Conservation (phyloP, 2,329 filamentous ascomycete genomes). For the Talaromyces marneffei region DNA sequence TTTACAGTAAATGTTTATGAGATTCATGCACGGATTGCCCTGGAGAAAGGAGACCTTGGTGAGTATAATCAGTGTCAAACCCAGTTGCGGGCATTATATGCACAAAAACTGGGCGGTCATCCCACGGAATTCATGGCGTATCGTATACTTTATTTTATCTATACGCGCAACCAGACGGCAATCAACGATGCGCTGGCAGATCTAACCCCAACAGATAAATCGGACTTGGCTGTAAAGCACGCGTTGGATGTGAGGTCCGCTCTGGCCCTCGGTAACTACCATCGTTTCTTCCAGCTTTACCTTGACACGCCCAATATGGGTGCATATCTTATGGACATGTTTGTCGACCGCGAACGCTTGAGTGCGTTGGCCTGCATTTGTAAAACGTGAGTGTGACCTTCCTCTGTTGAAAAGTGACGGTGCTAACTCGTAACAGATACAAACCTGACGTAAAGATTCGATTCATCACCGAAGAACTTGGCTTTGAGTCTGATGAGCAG, state of each 20-base stretch:
- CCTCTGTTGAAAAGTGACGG: neutral
- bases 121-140: constrained; percentile 97
- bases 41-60: constrained; percentile 98
- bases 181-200: constrained; percentile 98
- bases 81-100: constrained; percentile 87
- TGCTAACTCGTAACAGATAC: constrained; percentile 63
- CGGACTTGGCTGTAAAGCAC: constrained; percentile 77
- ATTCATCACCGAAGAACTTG: constrained; percentile 92
- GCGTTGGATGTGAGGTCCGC: constrained; percentile 87
- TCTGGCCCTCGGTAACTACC: constrained; percentile 89
- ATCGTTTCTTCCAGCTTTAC: constrained; percentile 96
- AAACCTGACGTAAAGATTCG: constrained; percentile 83
- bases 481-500: constrained; percentile 87
- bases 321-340: constrained; percentile 98
- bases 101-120: constrained; percentile 78
- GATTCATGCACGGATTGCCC: constrained; percentile 91
- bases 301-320: constrained; percentile 94
- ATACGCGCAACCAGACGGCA: constrained; percentile 95
- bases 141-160: constrained; percentile 98
- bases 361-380: constrained; percentile 86
- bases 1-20: constrained; percentile 97
- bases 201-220: constrained; percentile 96
- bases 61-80: constrained; percentile 99
- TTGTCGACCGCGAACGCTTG: constrained; percentile 87
- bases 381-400: constrained; percentile 71